Base-by-base conservation (phyloP, 352 stramenopile species). In the Pythium sp. region DNA sequence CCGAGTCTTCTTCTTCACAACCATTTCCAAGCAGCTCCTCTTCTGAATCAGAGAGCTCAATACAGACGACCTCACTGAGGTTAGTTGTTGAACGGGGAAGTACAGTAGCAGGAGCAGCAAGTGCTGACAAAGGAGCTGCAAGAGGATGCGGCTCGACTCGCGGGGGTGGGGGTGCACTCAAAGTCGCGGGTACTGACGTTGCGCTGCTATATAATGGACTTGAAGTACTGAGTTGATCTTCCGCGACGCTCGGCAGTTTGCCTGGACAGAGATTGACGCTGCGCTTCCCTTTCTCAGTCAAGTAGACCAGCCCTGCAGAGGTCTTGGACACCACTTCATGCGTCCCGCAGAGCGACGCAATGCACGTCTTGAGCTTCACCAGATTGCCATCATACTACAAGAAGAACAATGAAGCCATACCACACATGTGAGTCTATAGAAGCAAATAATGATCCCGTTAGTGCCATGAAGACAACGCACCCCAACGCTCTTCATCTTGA, bases 251-350 rank as follows among this genome's bases (percentile, higher is more conserved):
- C 8, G 62, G 63, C 2, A 82, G 41, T 9, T 64, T 74, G 0
- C 74, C 78, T 51, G 78, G 71, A 66, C 81, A 94, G 26, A 89
- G 66, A 3, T 76, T 64, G 9, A 75, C 78, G 63, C 86, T 92
- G 7, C 63, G 73, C 47, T 69, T 62, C 1, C 86, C 86, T 56
- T 80, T 88, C 12, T 80, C 68, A 15, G 86, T 90, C 14, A 95
- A 72, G 46, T 72, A 94, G 12, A 90, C 62, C 7, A 68, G 63
- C 0, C 87, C 82, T 18, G 67, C 49, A 12, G 78, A 65, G 0
- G 80, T 80, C 56, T 75, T 81, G 8, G 70, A 66, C 20, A 92
- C 71, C 22, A 93, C 86, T 26, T 85, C 67, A 64, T 94, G 76
- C 1, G 83, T 91, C 5, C 69, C 76, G n/a, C 73, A 73, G 18